phyloP scores from a whole-genome alignment of 108 stramenopile species.

The Stephanodiscus minutulus region DNA sequence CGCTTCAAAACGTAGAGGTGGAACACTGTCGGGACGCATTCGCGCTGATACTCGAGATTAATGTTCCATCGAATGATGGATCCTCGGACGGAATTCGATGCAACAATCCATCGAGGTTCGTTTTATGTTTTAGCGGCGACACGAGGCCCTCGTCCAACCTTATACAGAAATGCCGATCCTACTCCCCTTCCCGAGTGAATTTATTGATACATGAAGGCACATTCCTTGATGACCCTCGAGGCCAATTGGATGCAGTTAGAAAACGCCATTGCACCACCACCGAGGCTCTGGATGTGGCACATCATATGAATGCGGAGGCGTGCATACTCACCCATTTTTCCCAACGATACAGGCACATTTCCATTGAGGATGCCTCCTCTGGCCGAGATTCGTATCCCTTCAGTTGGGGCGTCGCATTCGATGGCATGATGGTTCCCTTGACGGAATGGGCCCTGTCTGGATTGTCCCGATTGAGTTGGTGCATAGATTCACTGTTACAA shows the following conservation, averaged over 20 bases:
- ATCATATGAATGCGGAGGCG: conserved; percentile 33
- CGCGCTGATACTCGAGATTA: conserved; percentile 60
- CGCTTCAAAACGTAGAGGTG: conserved; percentile 64
- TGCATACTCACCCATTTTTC: conserved; percentile 69
- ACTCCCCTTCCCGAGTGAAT: neutral
- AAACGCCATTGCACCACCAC: conserved; percentile 59
- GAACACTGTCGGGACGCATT: conserved; percentile 70
- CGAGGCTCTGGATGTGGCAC: conserved; percentile 58
- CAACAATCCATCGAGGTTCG: conserved; percentile 22
- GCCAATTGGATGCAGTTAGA: conserved; percentile 39
- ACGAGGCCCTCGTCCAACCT: conserved; percentile 67
- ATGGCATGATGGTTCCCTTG: conserved; percentile 53
- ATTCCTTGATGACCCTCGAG: conserved; percentile 48
- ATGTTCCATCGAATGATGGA: conserved; percentile 15
- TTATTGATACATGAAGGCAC: conserved; percentile 65
- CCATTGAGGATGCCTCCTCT: conserved; percentile 25
- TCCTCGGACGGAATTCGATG: neutral
- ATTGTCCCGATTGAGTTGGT: conserved; percentile 26
- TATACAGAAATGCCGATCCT: conserved; percentile 49
- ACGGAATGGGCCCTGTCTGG: conserved; percentile 13
- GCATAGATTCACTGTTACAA: conserved; percentile 22
- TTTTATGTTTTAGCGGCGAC: conserved; percentile 78
- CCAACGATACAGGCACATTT: conserved; percentile 55
- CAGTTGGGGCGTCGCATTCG: conserved; percentile 40
- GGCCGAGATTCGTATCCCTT: conserved; percentile 9